Percentiles rank a stretch among this genome's conserved stretches.
These are phyloP conservation scores for Neoconidiobolus thromboides DNA, from an alignment of 371 early-diverging fungal species.

Conservation along the genomic window DNA sequence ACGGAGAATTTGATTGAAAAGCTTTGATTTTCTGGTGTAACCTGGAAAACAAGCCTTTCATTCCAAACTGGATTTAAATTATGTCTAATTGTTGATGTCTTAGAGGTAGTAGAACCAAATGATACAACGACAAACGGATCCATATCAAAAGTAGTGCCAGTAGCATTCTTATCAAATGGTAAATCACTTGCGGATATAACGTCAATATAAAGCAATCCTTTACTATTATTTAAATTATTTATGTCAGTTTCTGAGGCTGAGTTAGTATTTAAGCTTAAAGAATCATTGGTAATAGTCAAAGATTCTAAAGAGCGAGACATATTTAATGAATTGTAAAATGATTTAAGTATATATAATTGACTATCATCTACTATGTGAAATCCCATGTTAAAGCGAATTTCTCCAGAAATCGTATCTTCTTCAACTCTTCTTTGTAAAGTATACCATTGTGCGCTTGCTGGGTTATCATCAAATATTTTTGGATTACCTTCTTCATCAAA, in stretches of 20 bases:
- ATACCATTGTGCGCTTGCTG: conserved; percentile 1
- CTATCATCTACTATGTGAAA: conserved; percentile 6
- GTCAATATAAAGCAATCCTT: conserved; percentile 39
- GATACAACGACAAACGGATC: conserved; percentile 70
- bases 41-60: conserved; percentile 40
- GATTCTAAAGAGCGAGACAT: neutral
- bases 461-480: conserved; percentile 2
- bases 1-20: conserved; percentile 46
- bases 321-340: neutral
- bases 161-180: conserved; percentile 33
- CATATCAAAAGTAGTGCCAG: conserved; percentile 50
- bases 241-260: conserved; percentile 13
- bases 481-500: conserved; percentile 22
- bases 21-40: conserved; percentile 27
- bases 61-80: conserved; percentile 47
- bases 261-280: conserved; percentile 1
- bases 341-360: conserved; percentile 3
- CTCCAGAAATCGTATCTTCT: conserved; percentile 17
- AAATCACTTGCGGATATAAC: conserved; percentile 35
- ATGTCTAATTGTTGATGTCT: conserved; percentile 41
- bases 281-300: neutral
- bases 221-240: conserved; percentile 15
- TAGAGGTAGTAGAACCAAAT: conserved; percentile 45
- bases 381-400: conserved; percentile 15
- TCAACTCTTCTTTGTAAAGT: conserved; percentile 5